Conservation (phyloP, 148 eudicot genomes). For the Pharnaceum exiguum region DNA sequence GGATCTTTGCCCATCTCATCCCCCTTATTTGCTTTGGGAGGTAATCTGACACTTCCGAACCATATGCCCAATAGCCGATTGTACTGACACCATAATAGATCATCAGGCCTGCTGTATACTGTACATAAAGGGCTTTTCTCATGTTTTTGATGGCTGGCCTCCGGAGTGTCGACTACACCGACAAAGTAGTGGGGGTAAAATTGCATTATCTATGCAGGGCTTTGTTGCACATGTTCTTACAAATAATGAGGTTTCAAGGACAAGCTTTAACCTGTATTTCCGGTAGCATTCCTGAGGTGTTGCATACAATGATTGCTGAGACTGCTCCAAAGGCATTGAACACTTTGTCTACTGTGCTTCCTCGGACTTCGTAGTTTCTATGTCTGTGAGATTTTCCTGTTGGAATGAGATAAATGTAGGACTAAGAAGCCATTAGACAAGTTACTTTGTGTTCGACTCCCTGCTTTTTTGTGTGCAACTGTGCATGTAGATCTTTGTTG, state of each 20-base stretch:
- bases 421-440: background rate
- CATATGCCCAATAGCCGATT: conserved; percentile 62
- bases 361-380: conserved; percentile 40
- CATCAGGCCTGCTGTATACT: conserved; percentile 39
- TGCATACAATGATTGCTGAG: conserved; percentile 57
- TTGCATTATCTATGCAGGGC: no score
- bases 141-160: conserved; percentile 50
- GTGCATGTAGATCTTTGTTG: no score
- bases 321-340: conserved; percentile 46
- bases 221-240: background rate
- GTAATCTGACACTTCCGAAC: conserved; percentile 51
- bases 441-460: no score
- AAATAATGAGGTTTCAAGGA: background rate
- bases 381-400: conserved; percentile 36
- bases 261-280: conserved; percentile 49
- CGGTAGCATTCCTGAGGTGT: conserved; percentile 48
- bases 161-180: conserved; percentile 53
- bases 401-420: conserved; percentile 1
- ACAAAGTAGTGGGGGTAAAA: no score
- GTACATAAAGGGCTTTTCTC: conserved; percentile 48
- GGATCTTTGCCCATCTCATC: conserved; percentile 54
- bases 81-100: conserved; percentile 55
- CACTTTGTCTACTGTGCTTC: conserved; percentile 37
- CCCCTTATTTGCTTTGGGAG: conserved; percentile 44
- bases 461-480: no score